Base-by-base conservation (phyloP, 495 filamentous ascomycete species). In the Rhypophila decipiens region DNA sequence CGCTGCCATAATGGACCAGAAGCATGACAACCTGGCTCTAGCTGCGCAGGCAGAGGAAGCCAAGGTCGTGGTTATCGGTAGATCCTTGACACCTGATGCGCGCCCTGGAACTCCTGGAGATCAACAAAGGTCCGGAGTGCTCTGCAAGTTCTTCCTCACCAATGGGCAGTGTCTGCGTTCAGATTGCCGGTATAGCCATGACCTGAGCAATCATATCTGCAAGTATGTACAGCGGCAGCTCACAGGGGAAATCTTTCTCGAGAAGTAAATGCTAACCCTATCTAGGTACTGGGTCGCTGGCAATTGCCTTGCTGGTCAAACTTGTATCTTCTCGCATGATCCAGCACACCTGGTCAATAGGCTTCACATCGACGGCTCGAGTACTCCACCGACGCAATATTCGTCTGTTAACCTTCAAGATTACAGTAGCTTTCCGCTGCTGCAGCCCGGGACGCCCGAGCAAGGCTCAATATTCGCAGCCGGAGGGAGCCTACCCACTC, bases 261-360 rank as follows among this genome's bases (percentile, higher is more conserved):
- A n/a, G n/a, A n/a, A n/a, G n/a, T n/a, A n/a, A n/a, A n/a, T n/a
- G n/a, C n/a, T n/a, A n/a, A n/a, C n/a, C n/a, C n/a, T 27, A 21
- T 20, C 1, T 55, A 95, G 88, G 64, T 96, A 96, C 58, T 99
- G 91, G 90, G 77, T 97, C 33, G 90, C 86, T 74, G 94, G 94
- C 9, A 96, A 91, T 56, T 99, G 94, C 62, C 77, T 99, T 36
- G 94, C 94, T 22, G 93, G 93, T 34, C 83, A 88, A 47, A 88
- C 88, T 11, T 99, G 94, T 66, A 85, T 95, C 47, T 99, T 99
- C 73, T 96, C 91, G 10, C 94, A 99, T 61, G 94, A 99, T 56
- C 94, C 94, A 9, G 82, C 90, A 4, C 76, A 83, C 50, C 74
- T 88, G n/a, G 73, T 87, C 50, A 84, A 79, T 55, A 78, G 75